Percentiles rank a stretch among this genome's conserved stretches.
phyloP scores from a whole-genome alignment of 768 basidiomycete species.

The Trametes maxima region DNA sequence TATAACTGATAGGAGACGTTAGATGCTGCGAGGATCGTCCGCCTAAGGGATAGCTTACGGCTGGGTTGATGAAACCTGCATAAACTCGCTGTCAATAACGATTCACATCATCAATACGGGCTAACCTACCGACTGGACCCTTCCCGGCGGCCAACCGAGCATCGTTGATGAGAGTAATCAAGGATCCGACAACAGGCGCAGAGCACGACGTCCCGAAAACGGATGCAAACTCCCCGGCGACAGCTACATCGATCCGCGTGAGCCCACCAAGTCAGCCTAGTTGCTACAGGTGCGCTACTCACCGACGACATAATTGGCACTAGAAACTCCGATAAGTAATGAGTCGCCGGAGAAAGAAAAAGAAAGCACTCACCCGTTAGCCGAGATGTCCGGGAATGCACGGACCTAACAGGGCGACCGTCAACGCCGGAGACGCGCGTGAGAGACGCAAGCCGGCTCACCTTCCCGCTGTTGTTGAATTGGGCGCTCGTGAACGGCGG shows the following conservation, averaged over 20 bases:
- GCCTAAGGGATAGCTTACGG: constrained; percentile 38
- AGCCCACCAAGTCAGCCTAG: background rate
- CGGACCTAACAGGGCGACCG: constrained; percentile 10
- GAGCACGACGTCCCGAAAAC: constrained; percentile 41
- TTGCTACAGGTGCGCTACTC: background rate
- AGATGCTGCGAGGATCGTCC: background rate
- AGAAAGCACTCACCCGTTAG: constrained; percentile 34
- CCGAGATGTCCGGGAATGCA: constrained; percentile 37
- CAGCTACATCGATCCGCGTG: constrained; percentile 11
- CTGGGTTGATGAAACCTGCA: constrained; percentile 57
- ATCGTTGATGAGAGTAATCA: constrained; percentile 42
- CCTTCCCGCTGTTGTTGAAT: constrained; percentile 39
- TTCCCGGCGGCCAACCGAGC: constrained; percentile 38
- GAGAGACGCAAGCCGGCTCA: background rate
- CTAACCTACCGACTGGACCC: constrained; percentile 32
- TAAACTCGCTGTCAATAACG: background rate
- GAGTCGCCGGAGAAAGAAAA: background rate
- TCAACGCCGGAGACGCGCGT: background rate
- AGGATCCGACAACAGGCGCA: constrained; percentile 37
- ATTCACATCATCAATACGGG: background rate
- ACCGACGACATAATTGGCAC: constrained; percentile 38
- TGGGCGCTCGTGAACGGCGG: constrained; percentile 39
- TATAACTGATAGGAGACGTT: constrained; percentile 16
- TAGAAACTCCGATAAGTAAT: constrained; percentile 2
- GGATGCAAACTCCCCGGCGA: constrained; percentile 36